Conservation (phyloP, 441 rosid genomes). For the Jatropha podagrica region DNA sequence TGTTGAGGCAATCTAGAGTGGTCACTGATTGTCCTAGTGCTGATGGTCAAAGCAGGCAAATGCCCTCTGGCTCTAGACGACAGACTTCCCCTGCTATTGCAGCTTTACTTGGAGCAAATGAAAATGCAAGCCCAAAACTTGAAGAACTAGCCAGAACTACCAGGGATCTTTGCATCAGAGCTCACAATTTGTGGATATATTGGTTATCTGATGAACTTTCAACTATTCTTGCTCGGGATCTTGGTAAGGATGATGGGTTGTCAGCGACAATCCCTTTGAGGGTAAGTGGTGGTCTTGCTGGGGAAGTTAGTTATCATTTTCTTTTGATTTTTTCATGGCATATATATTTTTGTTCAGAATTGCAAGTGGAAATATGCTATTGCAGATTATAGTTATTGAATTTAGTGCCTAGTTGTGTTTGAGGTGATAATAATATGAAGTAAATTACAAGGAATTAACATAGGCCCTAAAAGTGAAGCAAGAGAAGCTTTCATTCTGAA, state of each 20-base stretch:
- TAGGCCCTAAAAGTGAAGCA: not conserved
- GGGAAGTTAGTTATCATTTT: not conserved
- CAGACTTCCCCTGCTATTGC: slow-evolving; percentile 75
- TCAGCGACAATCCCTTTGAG: slow-evolving; percentile 70
- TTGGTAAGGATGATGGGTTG: slow-evolving; percentile 82
- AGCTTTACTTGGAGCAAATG: slow-evolving; percentile 86
- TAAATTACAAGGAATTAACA: not conserved
- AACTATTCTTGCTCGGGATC: slow-evolving; percentile 63
- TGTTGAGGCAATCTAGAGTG: slow-evolving; percentile 59
- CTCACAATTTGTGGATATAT: slow-evolving; percentile 87
- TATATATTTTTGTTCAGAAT: not conserved
- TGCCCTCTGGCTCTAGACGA: slow-evolving; percentile 51
- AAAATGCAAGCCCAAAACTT: slow-evolving; percentile 73
- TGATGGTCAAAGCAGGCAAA: slow-evolving; percentile 58
- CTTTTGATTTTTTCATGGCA: not conserved
- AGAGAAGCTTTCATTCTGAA: not conserved
- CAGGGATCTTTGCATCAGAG: slow-evolving; percentile 78
- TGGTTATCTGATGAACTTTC: slow-evolving; percentile 91
- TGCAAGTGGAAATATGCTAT: not conserved
- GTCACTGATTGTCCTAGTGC: slow-evolving; percentile 38
- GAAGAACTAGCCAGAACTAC: slow-evolving; percentile 61
- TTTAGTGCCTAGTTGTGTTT: not conserved
- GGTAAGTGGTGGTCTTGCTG: slow-evolving; percentile 45
- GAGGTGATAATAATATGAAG: not conserved
- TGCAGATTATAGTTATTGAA: not conserved